Evolutionary conservation across 257 asterid species (phyloP), one percentile per base, ranked within the genome.

Genomic region (Primulina eburnea): DNA sequence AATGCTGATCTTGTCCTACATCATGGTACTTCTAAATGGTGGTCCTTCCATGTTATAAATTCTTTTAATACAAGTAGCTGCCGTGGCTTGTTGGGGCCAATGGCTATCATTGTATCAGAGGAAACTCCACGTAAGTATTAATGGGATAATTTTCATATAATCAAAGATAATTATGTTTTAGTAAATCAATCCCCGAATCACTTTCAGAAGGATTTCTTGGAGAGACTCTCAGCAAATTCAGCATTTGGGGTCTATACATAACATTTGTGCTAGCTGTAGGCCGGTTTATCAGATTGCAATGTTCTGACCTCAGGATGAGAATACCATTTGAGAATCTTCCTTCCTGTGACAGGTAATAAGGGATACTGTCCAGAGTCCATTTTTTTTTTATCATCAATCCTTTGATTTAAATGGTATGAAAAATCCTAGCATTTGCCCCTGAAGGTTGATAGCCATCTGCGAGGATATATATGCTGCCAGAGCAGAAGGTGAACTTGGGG

Each of bases 221-320:
- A 16, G 99, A 91, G 65, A 94, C 97, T 3, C 99, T 94, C 33
- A 94, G 99, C 97, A 94, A 94, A 76, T 94, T 89, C 89, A 91
- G 97, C 64, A 94, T 91, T 38, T 94, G 99, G 99, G 97, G 99
- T 65, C 93, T 94, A 65, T 94, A 94, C 84, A 94, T 94, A 76
- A 94, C 99, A 60, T 94, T 94, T 69, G 99, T 91, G 65, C 89
- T 91, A n/a, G 99, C 99, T 28, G 99, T 94, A 65, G 99, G 99
- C 64, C 95, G 99, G 70, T 94, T 91, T 76, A 94, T 94, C 60
- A 84, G 99, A 78, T 79, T 91, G 83, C 99, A 94, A 62, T 94
- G 99, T 77, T 84, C 99, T 2, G 99, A 94, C 81, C 80, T 91
- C 70, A 85, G 99, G 69, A 94, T 94, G 99, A 84, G 99, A 80